These are phyloP conservation scores for Zoysia matrella DNA, from an alignment of 202 grass and related monocot genomes.

Conservation along the genomic window DNA sequence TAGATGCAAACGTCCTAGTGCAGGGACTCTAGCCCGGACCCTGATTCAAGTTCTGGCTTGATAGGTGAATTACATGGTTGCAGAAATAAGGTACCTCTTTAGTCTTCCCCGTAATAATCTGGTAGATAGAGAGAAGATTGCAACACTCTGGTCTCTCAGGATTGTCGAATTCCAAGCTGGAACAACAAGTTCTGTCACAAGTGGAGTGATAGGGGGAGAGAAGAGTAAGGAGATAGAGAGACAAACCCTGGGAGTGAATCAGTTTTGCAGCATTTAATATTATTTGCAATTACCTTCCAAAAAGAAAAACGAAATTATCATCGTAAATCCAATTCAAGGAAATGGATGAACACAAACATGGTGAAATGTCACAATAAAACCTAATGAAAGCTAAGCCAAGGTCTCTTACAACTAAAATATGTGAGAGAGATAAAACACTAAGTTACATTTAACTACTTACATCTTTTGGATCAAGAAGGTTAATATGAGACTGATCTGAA, in stretches of 20 bases:
- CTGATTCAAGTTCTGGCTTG: slow-evolving; percentile 1
- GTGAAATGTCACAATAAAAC: neutral
- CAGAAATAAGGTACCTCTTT: slow-evolving; percentile 71
- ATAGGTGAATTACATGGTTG: slow-evolving; percentile 3
- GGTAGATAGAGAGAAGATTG: slow-evolving; percentile 94
- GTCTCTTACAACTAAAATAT: neutral
- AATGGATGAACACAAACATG: neutral
- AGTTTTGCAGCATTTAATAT: slow-evolving; percentile 99
- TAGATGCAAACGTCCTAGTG: slow-evolving; percentile 8
- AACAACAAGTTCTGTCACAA: slow-evolving; percentile 31
- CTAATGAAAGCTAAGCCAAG: neutral
- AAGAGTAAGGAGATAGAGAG: slow-evolving; percentile 25
- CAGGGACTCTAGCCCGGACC: neutral
- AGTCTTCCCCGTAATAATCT: slow-evolving; percentile 79
- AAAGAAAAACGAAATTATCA: slow-evolving; percentile 30
- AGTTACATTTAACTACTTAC: slow-evolving; percentile 50
- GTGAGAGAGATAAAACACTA: slow-evolving; percentile 7
- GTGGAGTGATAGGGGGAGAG: neutral
- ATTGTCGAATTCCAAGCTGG: slow-evolving; percentile 89
- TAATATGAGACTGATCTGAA: slow-evolving; percentile 97
- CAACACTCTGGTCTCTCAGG: slow-evolving; percentile 93
- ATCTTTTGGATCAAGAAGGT: slow-evolving; percentile 97
- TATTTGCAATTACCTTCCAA: slow-evolving; percentile 84
- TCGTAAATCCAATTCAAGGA: slow-evolving; percentile 28
- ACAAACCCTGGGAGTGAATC: slow-evolving; percentile 79